Evolutionary conservation across 2,329 filamentous ascomycete species (phyloP), one percentile per base, ranked within the genome.

Genomic region (Ophiostoma angusticollis): DNA sequence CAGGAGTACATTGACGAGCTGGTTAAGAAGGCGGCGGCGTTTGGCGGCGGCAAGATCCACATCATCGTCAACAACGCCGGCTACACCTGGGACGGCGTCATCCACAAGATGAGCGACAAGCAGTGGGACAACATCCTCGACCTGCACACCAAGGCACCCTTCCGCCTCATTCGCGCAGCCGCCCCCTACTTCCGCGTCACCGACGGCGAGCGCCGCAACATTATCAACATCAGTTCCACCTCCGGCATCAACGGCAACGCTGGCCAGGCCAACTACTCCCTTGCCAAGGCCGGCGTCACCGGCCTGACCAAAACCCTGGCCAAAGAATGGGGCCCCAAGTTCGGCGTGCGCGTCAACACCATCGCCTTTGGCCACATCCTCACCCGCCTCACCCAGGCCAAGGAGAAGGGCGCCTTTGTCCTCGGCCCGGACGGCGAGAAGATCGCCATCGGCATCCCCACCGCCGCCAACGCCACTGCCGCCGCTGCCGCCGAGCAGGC

Each of bases 31-130:
- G 71, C 84, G 0, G 85, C 83, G 1, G 79, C 78, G 34, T 93
- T 93, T 54, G 86, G 86, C 42, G 65, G 71, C 47, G 85, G 84
- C 53, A 93, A 93, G 67, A 86, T 94, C 46, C 81, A 93, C 58
- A 81, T 91, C 55, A 80, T 93, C 41, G 82, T 93, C 43, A 93
- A 93, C 61, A 93, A 93, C 57, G 86, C 85, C 1, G 85, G 84
- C 30, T 93, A 84, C 61, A 93, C 86, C 1, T 93, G 85, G 84
- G 86, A 94, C 58, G 86, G 80, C 6, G 84, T 93, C 28, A 85
- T 93, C 49, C 84, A 93, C 68, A 93, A 91, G 69, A 89, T 85
- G 68, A 82, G 78, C 13, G 84, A 93, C 65, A 84, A 84, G 64
- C 84, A 93, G 68, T 93, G 84, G 84, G 80, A 91, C 46, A 86